Evolutionary conservation across 352 stramenopile genomes (phyloP).

Genomic region (Detonula confervacea): DNA sequence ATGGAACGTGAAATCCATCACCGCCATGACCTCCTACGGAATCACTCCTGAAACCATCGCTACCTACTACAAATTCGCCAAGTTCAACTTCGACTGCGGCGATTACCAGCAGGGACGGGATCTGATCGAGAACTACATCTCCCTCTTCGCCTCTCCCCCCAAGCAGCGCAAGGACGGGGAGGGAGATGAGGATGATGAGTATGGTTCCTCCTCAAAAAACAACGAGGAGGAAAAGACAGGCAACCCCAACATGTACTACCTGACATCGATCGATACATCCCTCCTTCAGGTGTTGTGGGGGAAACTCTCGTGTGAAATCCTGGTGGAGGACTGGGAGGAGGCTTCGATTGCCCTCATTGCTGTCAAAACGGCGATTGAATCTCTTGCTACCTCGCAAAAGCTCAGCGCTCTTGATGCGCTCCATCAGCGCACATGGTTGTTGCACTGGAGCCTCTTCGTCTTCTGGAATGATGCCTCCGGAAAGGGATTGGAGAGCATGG

Average conservation of each 20-base stretch:
- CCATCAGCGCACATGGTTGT: conserved; percentile 96
- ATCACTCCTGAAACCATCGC: conserved; percentile 91
- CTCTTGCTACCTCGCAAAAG: conserved; percentile 74
- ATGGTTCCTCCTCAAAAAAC: conserved; percentile 8
- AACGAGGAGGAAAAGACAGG: conserved; percentile 68
- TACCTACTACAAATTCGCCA: conserved; percentile 93
- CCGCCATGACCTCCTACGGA: conserved; percentile 79
- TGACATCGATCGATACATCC: conserved; percentile 72
- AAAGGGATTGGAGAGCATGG: conserved; percentile 94
- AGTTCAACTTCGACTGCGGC: conserved; percentile 96
- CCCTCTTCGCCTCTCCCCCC: conserved; percentile 72
- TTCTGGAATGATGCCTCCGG: conserved; percentile 88
- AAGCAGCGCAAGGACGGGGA: conserved; percentile 43
- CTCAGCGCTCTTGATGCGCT: conserved; percentile 91
- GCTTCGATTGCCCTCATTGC: conserved; percentile 92
- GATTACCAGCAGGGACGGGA: conserved; percentile 90
- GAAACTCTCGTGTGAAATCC: conserved; percentile 95
- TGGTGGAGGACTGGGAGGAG: conserved; percentile 96
- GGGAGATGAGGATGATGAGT: conserved; percentile 70
- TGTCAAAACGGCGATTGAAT: conserved; percentile 94
- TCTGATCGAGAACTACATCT: conserved; percentile 85
- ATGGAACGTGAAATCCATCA: conserved; percentile 75
- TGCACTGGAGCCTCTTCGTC: conserved; percentile 98
- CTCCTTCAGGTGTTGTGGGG: conserved; percentile 91
- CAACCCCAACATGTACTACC: conserved; percentile 83